phyloP scores from a whole-genome alignment of 495 filamentous ascomycete genomes.

The Neurospora sp. region DNA sequence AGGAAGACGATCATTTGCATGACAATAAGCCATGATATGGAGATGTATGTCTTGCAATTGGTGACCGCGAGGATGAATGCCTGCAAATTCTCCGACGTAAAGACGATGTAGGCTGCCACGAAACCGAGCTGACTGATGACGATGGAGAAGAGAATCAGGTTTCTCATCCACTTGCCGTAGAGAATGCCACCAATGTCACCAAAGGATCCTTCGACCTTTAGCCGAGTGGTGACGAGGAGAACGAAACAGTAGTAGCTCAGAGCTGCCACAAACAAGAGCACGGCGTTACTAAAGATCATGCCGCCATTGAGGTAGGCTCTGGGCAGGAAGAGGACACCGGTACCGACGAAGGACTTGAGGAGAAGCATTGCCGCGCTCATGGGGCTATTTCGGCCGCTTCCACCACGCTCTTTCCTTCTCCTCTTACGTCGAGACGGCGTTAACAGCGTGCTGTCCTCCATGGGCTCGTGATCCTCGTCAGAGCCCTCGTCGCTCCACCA shows the following conservation, averaged over 20 bases:
- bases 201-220: slow-evolving; percentile 80
- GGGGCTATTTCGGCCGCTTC: slow-evolving; percentile 59
- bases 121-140: slow-evolving; percentile 93
- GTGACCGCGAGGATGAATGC: slow-evolving; percentile 81
- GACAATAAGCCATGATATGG: slow-evolving; percentile 80
- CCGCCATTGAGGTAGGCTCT: slow-evolving; percentile 89
- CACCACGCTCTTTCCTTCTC: slow-evolving; percentile 58
- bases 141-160: slow-evolving; percentile 78
- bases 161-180: slow-evolving; percentile 84
- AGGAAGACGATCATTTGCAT: slow-evolving; percentile 91
- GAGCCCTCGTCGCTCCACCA: slow-evolving; percentile 38
- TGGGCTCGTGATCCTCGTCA: slow-evolving; percentile 59
- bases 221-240: slow-evolving; percentile 73
- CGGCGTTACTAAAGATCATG: slow-evolving; percentile 91
- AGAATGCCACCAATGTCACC: slow-evolving; percentile 90
- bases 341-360: slow-evolving; percentile 95
- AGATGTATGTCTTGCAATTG: slow-evolving; percentile 67
- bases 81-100: slow-evolving; percentile 90
- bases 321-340: slow-evolving; percentile 92
- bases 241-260: slow-evolving; percentile 96
- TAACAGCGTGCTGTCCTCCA: slow-evolving; percentile 74
- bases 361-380: slow-evolving; percentile 70
- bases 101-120: slow-evolving; percentile 95
- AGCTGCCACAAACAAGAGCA: slow-evolving; percentile 70
- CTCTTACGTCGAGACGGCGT: slow-evolving; percentile 60